A percentile compares a stretch with the other conserved stretches of the same genome.
phyloP scores from a whole-genome alignment of 352 stramenopile species.

The Phytophthora agathidicida region DNA sequence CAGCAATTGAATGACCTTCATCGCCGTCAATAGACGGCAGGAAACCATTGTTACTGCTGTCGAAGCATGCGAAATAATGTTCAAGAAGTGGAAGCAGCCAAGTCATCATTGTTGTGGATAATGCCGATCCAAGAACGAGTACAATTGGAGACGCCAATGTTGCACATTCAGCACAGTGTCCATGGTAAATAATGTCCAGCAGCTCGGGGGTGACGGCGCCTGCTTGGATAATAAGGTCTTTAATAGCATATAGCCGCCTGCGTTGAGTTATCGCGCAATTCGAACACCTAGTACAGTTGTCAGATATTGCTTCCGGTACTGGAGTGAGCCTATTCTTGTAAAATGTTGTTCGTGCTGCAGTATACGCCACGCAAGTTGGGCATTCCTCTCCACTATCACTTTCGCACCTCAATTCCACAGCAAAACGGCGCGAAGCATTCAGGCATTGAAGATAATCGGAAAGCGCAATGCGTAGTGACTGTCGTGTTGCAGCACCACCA shows the following conservation, averaged over 20 bases:
- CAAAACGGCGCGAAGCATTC: constrained; percentile 16
- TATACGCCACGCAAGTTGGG: constrained; percentile 8
- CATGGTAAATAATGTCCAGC: constrained; percentile 37
- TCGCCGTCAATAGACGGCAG: not conserved
- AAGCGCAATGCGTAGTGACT: constrained; percentile 47
- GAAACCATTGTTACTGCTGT: constrained; percentile 12
- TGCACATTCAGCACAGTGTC: constrained; percentile 28
- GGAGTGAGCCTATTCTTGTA: not conserved
- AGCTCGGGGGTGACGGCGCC: not conserved
- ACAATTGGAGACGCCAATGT: constrained; percentile 21
- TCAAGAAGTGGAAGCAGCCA: constrained; percentile 23
- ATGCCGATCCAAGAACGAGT: constrained; percentile 15
- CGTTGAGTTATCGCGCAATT: constrained; percentile 17
- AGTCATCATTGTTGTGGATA: not conserved
- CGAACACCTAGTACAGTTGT: constrained; percentile 4
- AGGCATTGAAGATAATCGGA: constrained; percentile 54
- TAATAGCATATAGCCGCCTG: constrained; percentile 16
- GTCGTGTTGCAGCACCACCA: constrained; percentile 15
- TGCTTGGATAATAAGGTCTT: constrained; percentile 10
- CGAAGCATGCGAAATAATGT: constrained; percentile 34
- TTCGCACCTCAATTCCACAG: not conserved
- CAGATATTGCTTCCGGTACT: not conserved
- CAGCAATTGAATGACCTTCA: not conserved
- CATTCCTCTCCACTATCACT: constrained; percentile 1
- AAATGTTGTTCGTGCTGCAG: not conserved